Percentiles rank a stretch among this genome's conserved stretches.
phyloP scores from a whole-genome alignment of 2,329 filamentous ascomycete genomes.

The Aspergillus intermedius region DNA sequence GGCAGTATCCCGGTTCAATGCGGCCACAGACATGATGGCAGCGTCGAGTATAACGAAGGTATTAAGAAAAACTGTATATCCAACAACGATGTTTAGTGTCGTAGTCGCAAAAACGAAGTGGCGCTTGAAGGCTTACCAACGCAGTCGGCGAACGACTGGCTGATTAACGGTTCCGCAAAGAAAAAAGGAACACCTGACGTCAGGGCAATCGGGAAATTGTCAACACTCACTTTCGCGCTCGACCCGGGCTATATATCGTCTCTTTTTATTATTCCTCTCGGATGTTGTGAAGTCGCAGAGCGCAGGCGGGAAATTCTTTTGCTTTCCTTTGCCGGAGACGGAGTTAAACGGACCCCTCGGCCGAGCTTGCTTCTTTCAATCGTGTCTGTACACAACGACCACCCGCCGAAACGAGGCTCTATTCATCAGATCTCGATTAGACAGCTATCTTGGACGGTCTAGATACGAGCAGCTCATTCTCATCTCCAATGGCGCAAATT shows the following conservation, averaged over 20 bases:
- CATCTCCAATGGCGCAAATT: constrained; percentile 24
- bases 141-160: not conserved
- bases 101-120: not conserved
- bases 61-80: not conserved
- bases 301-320: constrained; percentile 31
- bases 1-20: constrained; percentile 36
- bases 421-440: not conserved
- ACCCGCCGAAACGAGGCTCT: too few species aligned
- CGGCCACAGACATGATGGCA: constrained; percentile 38
- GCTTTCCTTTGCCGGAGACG: constrained; percentile 29
- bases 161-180: constrained; percentile 3
- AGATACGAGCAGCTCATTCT: not conserved
- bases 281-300: not conserved
- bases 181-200: constrained; percentile 1
- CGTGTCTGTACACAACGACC: constrained; percentile 3
- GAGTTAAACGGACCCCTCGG: constrained; percentile 29
- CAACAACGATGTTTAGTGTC: not conserved
- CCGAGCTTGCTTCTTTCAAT: constrained; percentile 16
- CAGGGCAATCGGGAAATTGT: constrained; percentile 3
- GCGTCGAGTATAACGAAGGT: constrained; percentile 6
- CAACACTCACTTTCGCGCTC: not conserved
- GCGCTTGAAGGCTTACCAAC: not conserved
- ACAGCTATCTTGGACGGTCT: not conserved
- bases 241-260: not conserved
- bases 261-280: too few species aligned